A percentile compares a stretch with the other conserved stretches of the same genome.
Evolutionary conservation across 768 basidiomycete genomes (phyloP).

Genomic region (Panellus pusillus): DNA sequence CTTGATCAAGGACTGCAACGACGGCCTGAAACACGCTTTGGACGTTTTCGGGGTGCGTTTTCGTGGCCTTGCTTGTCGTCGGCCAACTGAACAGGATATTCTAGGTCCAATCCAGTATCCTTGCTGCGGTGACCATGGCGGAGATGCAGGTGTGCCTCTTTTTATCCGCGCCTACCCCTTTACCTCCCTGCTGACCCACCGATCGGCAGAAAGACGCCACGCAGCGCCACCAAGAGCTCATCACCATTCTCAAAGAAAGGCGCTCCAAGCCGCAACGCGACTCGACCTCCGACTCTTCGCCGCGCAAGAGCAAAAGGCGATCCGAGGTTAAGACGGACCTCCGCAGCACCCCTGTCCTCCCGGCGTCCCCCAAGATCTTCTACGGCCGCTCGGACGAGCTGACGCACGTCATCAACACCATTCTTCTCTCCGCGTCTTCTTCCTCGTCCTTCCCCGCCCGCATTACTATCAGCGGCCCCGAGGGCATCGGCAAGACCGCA

Average conservation of each 20-base stretch:
- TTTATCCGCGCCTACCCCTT: neutral
- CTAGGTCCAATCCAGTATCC: slow-evolving; percentile 15
- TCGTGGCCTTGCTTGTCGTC: neutral
- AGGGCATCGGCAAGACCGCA: slow-evolving; percentile 16
- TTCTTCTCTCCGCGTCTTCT: neutral
- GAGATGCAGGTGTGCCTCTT: slow-evolving; percentile 13
- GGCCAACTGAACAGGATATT: neutral
- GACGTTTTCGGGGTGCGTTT: slow-evolving; percentile 16
- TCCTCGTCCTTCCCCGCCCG: slow-evolving; percentile 1
- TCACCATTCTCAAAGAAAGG: slow-evolving; percentile 17
- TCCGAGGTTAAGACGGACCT: neutral
- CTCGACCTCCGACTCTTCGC: neutral
- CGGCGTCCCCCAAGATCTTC: slow-evolving; percentile 18
- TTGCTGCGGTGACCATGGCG: slow-evolving; percentile 17
- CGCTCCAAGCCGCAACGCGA: neutral
- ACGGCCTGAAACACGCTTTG: slow-evolving; percentile 14
- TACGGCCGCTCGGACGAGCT: slow-evolving; percentile 13
- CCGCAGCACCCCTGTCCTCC: slow-evolving; percentile 1
- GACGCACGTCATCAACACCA: slow-evolving; percentile 5
- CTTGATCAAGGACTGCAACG: slow-evolving; percentile 11
- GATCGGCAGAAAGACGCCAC: slow-evolving; percentile 11
- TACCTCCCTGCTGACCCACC: neutral
- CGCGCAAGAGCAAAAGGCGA: slow-evolving; percentile 5
- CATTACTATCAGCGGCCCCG: slow-evolving; percentile 1
- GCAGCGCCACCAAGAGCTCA: slow-evolving; percentile 15